phyloP scores from a whole-genome alignment of 169 alveolate species.

The Eimeria tenella region DNA sequence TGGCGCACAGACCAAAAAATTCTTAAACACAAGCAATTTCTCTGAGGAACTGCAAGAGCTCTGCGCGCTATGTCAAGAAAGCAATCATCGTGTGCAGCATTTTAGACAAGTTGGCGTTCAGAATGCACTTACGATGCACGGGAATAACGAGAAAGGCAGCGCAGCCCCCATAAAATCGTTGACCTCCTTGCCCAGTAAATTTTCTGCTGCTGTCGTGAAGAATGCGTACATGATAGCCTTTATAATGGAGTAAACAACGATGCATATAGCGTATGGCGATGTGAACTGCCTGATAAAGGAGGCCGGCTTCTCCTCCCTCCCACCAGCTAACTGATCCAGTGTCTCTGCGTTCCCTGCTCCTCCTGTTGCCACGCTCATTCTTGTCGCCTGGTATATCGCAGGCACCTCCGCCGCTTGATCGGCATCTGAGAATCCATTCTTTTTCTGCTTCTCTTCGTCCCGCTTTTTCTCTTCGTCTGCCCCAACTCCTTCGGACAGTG shows the following conservation, averaged over 20 bases:
- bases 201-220: constrained; percentile 75
- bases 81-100: not conserved
- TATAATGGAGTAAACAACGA: constrained; percentile 55
- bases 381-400: constrained; percentile 48
- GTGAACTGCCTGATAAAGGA: constrained; percentile 72
- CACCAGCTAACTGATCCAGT: constrained; percentile 49
- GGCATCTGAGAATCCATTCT: not conserved
- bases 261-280: constrained; percentile 63
- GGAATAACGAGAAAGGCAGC: constrained; percentile 74
- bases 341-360: constrained; percentile 74
- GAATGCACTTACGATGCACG: constrained; percentile 75
- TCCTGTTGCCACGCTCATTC: constrained; percentile 61
- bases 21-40: not conserved
- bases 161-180: constrained; percentile 80
- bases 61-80: not conserved
- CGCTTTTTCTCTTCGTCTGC: not conserved
- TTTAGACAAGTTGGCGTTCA: not conserved
- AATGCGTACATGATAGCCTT: constrained; percentile 72
- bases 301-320: constrained; percentile 48
- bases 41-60: not conserved
- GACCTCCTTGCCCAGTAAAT: constrained; percentile 75
- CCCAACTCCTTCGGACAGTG: constrained; percentile 34
- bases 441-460: constrained; percentile 38
- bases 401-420: constrained; percentile 38
- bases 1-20: not conserved